Evolutionary conservation across 2,329 filamentous ascomycete genomes (phyloP).

Genomic region (Mycosphaerella arachidis): DNA sequence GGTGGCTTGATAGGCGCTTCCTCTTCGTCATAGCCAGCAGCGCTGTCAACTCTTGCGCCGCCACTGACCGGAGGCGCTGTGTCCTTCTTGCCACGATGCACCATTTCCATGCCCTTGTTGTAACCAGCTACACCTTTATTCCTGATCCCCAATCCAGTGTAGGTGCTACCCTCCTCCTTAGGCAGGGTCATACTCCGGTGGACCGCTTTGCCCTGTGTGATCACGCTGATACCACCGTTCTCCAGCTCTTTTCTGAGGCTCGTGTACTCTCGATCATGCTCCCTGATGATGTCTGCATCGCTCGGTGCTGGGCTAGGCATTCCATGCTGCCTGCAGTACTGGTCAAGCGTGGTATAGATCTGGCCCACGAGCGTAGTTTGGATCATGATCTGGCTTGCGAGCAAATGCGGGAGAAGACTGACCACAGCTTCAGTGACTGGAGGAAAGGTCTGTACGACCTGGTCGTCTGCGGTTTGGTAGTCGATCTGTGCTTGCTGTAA

Average conservation of each 20-base stretch:
- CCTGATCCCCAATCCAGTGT: slow-evolving; percentile 46
- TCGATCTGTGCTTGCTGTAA: slow-evolving; percentile 60
- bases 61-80: neutral
- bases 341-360: slow-evolving; percentile 72
- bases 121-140: slow-evolving; percentile 29
- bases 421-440: slow-evolving; percentile 66
- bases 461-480: slow-evolving; percentile 70
- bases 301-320: slow-evolving; percentile 69
- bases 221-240: slow-evolving; percentile 50
- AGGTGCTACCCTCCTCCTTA: slow-evolving; percentile 41
- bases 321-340: slow-evolving; percentile 63
- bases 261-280: slow-evolving; percentile 61
- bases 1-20: slow-evolving; percentile 32
- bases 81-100: slow-evolving; percentile 7
- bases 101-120: slow-evolving; percentile 2
- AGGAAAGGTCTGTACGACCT: slow-evolving; percentile 67
- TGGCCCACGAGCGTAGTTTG: slow-evolving; percentile 74
- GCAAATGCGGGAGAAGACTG: slow-evolving; percentile 67
- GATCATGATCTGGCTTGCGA: slow-evolving; percentile 66
- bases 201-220: slow-evolving; percentile 64
- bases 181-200: slow-evolving; percentile 51
- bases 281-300: slow-evolving; percentile 64
- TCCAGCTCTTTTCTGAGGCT: slow-evolving; percentile 64
- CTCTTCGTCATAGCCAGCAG: slow-evolving; percentile 23
- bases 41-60: neutral